Conservation (phyloP, 2,329 filamentous ascomycete species). For the Claviceps sp. region DNA sequence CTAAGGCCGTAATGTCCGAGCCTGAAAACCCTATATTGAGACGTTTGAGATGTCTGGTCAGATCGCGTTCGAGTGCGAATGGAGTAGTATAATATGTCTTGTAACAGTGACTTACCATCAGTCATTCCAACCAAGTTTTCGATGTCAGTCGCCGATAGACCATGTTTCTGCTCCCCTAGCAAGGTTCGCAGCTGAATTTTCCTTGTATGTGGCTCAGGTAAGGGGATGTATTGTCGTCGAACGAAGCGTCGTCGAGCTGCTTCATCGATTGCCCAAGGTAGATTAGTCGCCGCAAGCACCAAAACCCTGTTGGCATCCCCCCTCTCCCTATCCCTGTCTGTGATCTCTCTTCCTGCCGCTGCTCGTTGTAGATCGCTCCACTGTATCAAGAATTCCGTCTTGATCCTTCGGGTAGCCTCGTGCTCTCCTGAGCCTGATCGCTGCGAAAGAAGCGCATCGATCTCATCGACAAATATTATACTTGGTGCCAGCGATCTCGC, state of each 20-base stretch:
- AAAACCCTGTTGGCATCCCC: slow-evolving; percentile 82
- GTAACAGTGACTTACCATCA: slow-evolving; percentile 47
- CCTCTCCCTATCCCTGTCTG: slow-evolving; percentile 50
- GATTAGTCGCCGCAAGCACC: slow-evolving; percentile 86
- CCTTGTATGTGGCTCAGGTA: slow-evolving; percentile 75
- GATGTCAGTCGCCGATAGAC: slow-evolving; percentile 58
- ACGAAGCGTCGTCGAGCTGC: slow-evolving; percentile 85
- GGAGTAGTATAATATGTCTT: neutral
- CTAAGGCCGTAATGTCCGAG: slow-evolving; percentile 89
- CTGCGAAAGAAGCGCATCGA: slow-evolving; percentile 82
- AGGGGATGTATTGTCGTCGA: slow-evolving; percentile 84
- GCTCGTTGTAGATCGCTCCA: slow-evolving; percentile 92
- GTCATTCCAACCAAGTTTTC: slow-evolving; percentile 63
- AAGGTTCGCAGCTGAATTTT: slow-evolving; percentile 67
- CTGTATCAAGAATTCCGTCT: slow-evolving; percentile 95
- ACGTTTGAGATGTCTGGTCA: slow-evolving; percentile 3
- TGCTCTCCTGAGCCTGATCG: slow-evolving; percentile 76
- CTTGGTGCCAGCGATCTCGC: slow-evolving; percentile 81
- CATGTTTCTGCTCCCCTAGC: slow-evolving; percentile 78
- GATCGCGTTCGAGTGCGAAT: neutral
- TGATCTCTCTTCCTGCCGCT: slow-evolving; percentile 68
- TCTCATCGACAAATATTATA: slow-evolving; percentile 98
- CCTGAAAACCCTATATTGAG: slow-evolving; percentile 70
- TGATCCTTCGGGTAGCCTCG: slow-evolving; percentile 84
- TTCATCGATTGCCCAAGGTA: slow-evolving; percentile 97